Evolutionary conservation across 805 yeast species (phyloP), one percentile per base, ranked within the genome.

Genomic region (Vanderwaltozyma tropicalis): DNA sequence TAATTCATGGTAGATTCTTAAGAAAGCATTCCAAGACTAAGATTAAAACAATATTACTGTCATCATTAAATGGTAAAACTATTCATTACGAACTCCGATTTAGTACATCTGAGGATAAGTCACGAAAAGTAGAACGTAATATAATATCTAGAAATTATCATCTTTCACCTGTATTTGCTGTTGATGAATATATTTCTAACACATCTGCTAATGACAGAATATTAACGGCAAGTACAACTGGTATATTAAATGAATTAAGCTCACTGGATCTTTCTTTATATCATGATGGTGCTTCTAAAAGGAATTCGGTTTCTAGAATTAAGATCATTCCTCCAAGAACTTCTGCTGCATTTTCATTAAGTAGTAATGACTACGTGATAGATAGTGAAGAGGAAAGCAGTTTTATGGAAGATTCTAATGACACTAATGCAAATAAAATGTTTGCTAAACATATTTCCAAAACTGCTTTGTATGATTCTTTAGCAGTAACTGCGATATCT

Each of bases 21-120:
- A 42, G 52, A 12, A 45, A 46, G 17, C 32, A 32, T 13, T 35
- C 32, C 14, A 34, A 7, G 37, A 44, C 19, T 34, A 31, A 42
- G 13, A 37, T 50, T 5, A 37, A 46, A 1, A 41, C 57, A 3
- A 41, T 47, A 3, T 20, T 53, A 14, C 36, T 52, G 16, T 41
- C 50, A 2, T 41, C 57, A 1, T 40, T 37, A 25, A 45, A 43
- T 15, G 59, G 59, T 7, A 50, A 50, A 39, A 43, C 46, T 5
- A 46, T 49, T 15, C 40, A 51, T 12, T 46, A 49, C 29, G 59
- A 54, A 34, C 41, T 53, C 14, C 28, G 49, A 31, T 9, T 26
- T 13, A 26, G 13, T 7, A 13, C 5, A 26, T 5, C 15, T n/a
- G 32, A 35, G 4, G 32, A 26, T 7, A 33, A 32, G 7, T 17